Evolutionary conservation across 75 land plant genomes (phyloP), one percentile per base, ranked within the genome.

Genomic region (Azolla pinnata): DNA sequence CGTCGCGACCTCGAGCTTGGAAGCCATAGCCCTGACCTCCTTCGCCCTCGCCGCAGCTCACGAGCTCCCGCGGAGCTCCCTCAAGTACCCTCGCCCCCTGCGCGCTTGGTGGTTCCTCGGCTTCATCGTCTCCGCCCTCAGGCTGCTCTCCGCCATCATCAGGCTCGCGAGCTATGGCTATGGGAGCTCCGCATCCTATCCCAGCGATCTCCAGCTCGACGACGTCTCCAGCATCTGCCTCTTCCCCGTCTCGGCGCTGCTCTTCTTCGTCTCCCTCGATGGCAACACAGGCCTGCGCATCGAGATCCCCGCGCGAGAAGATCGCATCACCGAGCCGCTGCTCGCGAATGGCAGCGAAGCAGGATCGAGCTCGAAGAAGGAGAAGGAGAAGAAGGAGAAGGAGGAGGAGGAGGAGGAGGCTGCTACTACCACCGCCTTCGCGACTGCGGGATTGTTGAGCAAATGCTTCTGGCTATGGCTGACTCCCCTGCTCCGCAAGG

Each of bases 401-500:
- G 54, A 8, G 33, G 31, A n/a, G 19, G n/a, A 56, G n/a, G 59
- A n/a, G 29, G 33, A 7, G 10, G 14, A 38, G 42, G 42, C 42
- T 38, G 14, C 42, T 7, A 38, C 7, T 38, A 7, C 14, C 42
- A 38, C 42, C 7, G 42, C 10, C 10, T 38, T 38, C 14, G 7
- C 7, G 10, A 38, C 7, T 7, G 42, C 42, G 7, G 42, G 42
- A 7, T 5, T 76, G 1, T 0, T 85, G 2, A 81, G 81, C 4
- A 76, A 73, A 23, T 53, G 65, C 12, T 63, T 75, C 18, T 88
- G 72, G 76, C 16, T 64, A 16, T 93, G 98, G 98, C 65, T 93
- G 73, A 87, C 85, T 62, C 89, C 86, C 0, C 27, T 93, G 1
- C 56, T 93, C 27, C 62, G 50, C 17, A 88, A 77, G 61, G 98